Conservation (phyloP, 169 alveolate genomes). For the Cyclospora cayetanensis region DNA sequence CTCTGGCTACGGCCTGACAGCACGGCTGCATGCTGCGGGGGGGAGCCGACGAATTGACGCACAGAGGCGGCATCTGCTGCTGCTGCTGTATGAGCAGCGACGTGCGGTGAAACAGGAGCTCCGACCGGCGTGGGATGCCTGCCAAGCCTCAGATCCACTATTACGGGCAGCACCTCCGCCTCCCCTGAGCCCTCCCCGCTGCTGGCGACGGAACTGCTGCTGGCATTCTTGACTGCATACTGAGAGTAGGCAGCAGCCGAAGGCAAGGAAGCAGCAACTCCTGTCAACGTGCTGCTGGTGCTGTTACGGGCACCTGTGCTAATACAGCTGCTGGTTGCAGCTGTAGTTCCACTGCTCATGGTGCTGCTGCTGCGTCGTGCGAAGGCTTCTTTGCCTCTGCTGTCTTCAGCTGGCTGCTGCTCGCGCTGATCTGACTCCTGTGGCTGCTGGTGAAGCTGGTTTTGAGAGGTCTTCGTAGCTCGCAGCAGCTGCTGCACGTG, state of each 20-base stretch:
- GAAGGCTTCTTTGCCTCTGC: background rate
- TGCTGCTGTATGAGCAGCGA: background rate
- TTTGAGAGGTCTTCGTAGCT: background rate
- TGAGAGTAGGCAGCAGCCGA: background rate
- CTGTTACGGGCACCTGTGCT: constrained; percentile 2
- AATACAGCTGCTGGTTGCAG: background rate
- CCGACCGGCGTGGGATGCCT: background rate
- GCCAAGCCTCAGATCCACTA: background rate
- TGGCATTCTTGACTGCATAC: background rate
- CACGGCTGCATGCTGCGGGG: background rate
- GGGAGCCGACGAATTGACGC: background rate
- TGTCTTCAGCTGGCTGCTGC: background rate
- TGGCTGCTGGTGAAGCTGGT: background rate
- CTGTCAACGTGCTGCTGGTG: background rate
- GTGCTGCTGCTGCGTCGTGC: constrained; percentile 7
- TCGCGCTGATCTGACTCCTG: background rate
- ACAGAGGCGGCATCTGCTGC: background rate
- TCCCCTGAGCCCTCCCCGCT: background rate
- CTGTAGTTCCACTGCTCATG: background rate
- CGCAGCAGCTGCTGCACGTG: background rate
- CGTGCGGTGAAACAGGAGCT: background rate
- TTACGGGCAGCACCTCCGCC: background rate
- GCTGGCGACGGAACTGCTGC: background rate
- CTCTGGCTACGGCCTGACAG: background rate
- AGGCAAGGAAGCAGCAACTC: background rate